Conservation (phyloP, 2,329 filamentous ascomycete species). For the Claviceps fusiformis region DNA sequence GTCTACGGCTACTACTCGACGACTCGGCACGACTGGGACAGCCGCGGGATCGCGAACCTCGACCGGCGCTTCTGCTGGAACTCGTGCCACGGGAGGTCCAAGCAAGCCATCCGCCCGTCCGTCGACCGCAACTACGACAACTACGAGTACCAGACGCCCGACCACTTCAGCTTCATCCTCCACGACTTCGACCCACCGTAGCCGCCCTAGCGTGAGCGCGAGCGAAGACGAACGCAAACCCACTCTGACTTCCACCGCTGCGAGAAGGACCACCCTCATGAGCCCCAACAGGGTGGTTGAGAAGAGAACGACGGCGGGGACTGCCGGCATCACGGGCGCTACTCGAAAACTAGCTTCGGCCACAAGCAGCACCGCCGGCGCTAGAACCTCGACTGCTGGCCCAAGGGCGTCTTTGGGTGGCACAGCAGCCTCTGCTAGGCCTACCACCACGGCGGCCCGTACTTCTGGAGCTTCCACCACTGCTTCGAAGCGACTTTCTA, state of each 20-base stretch:
- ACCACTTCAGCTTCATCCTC: conserved; percentile 17
- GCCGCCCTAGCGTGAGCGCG: conserved; percentile 33
- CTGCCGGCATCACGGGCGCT: conserved; percentile 18
- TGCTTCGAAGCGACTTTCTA: conserved; percentile 44
- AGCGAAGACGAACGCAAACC: conserved; percentile 38
- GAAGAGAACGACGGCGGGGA: conserved; percentile 22
- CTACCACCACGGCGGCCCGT: conserved; percentile 20
- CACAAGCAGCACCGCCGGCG: conserved; percentile 20
- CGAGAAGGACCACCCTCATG: conserved; percentile 29
- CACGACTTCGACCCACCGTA: conserved; percentile 28
- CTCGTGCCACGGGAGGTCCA: conserved; percentile 16
- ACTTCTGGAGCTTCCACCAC: conserved; percentile 27
- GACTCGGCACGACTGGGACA: conserved; percentile 17
- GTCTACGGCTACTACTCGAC: conserved; percentile 21
- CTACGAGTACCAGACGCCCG: conserved; percentile 15
- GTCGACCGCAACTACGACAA: conserved; percentile 20
- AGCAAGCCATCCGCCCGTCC: conserved; percentile 37
- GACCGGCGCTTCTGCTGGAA: conserved; percentile 1
- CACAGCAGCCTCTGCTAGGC: conserved; percentile 19
- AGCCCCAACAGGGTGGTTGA: conserved; percentile 23
- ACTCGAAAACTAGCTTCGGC: conserved; percentile 22
- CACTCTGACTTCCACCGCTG: conserved; percentile 21
- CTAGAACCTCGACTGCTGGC: conserved; percentile 21
- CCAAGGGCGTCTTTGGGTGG: conserved; percentile 17
- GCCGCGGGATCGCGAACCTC: conserved; percentile 11